Conservation (phyloP, 768 basidiomycete species). For the Pluteus cervinus region DNA sequence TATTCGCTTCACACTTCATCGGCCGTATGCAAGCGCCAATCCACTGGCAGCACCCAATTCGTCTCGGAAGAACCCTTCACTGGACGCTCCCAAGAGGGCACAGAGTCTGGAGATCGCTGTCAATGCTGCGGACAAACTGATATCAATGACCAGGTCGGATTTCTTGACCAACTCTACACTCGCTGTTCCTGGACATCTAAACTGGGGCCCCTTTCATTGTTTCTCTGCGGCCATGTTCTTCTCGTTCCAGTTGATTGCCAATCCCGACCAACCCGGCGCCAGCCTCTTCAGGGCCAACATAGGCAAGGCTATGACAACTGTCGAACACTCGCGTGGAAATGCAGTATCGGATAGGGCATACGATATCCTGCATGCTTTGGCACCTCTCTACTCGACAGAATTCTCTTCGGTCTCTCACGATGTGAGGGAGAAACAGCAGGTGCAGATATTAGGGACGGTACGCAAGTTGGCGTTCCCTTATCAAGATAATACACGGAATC, state of each 20-base stretch:
- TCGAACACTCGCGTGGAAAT: constrained; percentile 60
- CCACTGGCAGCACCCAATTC: constrained; percentile 13
- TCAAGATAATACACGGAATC: constrained; percentile 55
- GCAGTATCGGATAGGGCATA: constrained; percentile 71
- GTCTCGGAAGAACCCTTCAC: constrained; percentile 21
- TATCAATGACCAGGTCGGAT: constrained; percentile 73
- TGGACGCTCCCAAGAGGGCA: constrained; percentile 38
- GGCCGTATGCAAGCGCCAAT: constrained; percentile 57
- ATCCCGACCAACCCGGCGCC: constrained; percentile 75
- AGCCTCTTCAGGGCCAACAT: constrained; percentile 73
- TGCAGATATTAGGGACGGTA: constrained; percentile 57
- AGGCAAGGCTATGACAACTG: constrained; percentile 56
- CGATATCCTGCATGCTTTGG: constrained; percentile 63
- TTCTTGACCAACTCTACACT: constrained; percentile 63
- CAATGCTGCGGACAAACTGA: constrained; percentile 69
- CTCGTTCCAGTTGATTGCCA: constrained; percentile 81
- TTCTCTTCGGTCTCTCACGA: constrained; percentile 44
- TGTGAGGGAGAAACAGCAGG: constrained; percentile 53
- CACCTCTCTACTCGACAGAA: constrained; percentile 67
- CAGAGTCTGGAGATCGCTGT: constrained; percentile 72
- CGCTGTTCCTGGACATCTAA: constrained; percentile 77
- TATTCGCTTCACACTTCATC: constrained; percentile 79
- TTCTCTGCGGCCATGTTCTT: constrained; percentile 89
- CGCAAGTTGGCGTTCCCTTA: constrained; percentile 80
- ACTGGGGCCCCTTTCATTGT: constrained; percentile 78